A percentile compares a stretch with the other conserved stretches of the same genome.
phyloP scores from a whole-genome alignment of 202 grass and related monocot species.

The Cymbopogon flexuosus region DNA sequence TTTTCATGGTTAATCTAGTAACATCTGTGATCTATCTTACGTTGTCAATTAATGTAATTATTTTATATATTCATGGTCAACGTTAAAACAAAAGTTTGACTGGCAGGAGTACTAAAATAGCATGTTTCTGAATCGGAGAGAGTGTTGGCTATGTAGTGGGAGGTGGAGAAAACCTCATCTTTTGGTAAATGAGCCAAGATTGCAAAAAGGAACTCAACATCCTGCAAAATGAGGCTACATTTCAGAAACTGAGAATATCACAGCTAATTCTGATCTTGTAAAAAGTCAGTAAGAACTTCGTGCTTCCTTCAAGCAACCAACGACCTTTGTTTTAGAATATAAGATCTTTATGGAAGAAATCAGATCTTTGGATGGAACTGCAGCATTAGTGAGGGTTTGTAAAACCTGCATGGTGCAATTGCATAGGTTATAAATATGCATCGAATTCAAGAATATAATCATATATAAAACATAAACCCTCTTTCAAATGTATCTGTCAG shows the following conservation, averaged over 20 bases:
- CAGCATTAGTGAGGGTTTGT: constrained; percentile 71
- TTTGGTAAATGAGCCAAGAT: constrained; percentile 73
- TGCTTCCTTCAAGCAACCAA: constrained; percentile 2
- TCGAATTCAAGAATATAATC: neutral
- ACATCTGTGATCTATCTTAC: neutral
- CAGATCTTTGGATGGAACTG: constrained; percentile 70
- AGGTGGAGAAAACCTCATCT: constrained; percentile 63
- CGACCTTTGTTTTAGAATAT: constrained; percentile 81
- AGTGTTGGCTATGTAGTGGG: neutral
- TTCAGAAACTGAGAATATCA: constrained; percentile 29
- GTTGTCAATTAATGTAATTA: neutral
- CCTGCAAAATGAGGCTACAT: constrained; percentile 51
- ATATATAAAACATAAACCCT: neutral
- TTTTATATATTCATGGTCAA: neutral
- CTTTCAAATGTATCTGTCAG: neutral
- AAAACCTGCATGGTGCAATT: constrained; percentile 61
- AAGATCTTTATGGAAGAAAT: constrained; percentile 82
- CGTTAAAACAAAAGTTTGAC: neutral
- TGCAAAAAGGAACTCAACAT: constrained; percentile 77
- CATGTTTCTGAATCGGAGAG: neutral
- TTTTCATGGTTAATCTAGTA: neutral
- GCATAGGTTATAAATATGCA: constrained; percentile 28
- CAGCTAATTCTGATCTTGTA: constrained; percentile 21
- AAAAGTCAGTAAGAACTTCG: constrained; percentile 17
- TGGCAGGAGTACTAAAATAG: neutral